Conservation (phyloP, 768 basidiomycete genomes). For the Suillus spraguei region DNA sequence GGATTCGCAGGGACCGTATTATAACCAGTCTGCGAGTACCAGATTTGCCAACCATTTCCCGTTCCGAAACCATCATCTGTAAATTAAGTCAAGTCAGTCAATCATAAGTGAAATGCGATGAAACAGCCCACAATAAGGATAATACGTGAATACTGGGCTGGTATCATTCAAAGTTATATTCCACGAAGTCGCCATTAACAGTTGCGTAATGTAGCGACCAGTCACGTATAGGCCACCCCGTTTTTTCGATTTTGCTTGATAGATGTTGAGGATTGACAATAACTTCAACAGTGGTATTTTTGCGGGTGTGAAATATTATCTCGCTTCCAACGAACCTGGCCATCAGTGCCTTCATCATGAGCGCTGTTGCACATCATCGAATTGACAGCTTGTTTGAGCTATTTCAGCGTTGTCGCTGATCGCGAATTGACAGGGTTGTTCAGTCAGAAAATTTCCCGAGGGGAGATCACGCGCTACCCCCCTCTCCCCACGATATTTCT, state of each 20-base stretch:
- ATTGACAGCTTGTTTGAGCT: neutral
- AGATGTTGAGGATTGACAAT: too few relatives aligned
- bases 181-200: constrained; percentile 10
- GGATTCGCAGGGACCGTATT: constrained; percentile 8
- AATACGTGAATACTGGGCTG: constrained; percentile 11
- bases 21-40: constrained; percentile 18
- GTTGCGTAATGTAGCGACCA: neutral
- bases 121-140: constrained; percentile 12
- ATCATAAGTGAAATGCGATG: neutral
- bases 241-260: neutral
- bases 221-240: neutral
- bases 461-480: neutral
- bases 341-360: constrained; percentile 7
- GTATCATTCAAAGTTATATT: constrained; percentile 15
- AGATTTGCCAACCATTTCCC: constrained; percentile 19
- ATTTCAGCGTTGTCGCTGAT: neutral
- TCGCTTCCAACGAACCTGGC: neutral
- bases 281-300: neutral
- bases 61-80: constrained; percentile 18
- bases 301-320: neutral
- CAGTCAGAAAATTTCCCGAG: neutral
- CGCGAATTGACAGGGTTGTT: neutral
- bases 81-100: too few relatives aligned
- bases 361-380: neutral
- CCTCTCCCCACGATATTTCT: neutral